phyloP scores from a whole-genome alignment of 1,139 yeast species.

The Sugiyamaella sp. region DNA sequence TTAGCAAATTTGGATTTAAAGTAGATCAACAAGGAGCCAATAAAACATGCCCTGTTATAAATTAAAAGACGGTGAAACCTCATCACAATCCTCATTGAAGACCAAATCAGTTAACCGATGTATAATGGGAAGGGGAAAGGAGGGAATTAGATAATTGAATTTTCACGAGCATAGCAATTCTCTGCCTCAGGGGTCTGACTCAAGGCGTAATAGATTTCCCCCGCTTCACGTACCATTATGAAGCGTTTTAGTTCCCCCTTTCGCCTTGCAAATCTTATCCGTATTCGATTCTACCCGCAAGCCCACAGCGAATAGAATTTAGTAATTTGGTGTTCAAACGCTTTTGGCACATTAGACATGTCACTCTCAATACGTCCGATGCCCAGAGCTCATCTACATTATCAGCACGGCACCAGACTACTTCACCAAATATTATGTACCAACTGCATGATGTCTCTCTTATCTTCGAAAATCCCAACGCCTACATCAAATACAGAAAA shows the following conservation, averaged over 20 bases:
- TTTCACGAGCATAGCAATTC: no score
- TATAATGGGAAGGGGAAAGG: no score
- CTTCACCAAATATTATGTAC: neutral
- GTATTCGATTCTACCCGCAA: neutral
- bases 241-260: neutral
- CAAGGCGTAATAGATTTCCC: neutral
- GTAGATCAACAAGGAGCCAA: neutral
- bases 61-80: neutral
- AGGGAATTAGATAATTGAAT: no score
- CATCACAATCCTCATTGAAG: no score
- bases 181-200: neutral
- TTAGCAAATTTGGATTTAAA: neutral
- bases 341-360: neutral
- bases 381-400: neutral
- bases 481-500: neutral
- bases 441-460: neutral
- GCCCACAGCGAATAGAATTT: neutral
- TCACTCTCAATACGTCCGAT: neutral
- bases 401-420: conserved; percentile 1
- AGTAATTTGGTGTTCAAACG: neutral
- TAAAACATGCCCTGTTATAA: no score
- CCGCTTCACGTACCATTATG: conserved; percentile 1
- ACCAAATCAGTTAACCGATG: no score
- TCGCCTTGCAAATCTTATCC: neutral
- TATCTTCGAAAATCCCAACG: neutral